These are phyloP conservation scores for Mortierella sp. DNA, from an alignment of 371 early-diverging fungal species.

Conservation along the genomic window DNA sequence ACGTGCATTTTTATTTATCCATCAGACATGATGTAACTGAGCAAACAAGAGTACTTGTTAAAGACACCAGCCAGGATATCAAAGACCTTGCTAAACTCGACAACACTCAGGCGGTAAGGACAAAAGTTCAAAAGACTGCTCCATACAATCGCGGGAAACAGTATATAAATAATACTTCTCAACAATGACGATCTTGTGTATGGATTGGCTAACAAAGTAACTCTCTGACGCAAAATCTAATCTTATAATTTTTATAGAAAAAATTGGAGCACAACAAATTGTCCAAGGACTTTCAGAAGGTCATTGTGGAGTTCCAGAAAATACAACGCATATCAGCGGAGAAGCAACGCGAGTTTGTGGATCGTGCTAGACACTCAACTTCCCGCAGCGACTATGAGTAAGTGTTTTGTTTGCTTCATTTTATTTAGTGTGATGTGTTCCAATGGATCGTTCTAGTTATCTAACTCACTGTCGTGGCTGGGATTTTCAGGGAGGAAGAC, in stretches of 20 bases:
- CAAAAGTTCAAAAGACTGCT: background rate
- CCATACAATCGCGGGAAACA: too few relatives aligned
- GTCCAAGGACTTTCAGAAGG: slow-evolving; percentile 93
- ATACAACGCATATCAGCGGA: slow-evolving; percentile 87
- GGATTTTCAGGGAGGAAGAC: slow-evolving; percentile 59
- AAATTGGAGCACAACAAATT: slow-evolving; percentile 86
- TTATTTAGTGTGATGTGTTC: background rate
- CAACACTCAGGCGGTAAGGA: slow-evolving; percentile 45
- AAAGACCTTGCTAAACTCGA: slow-evolving; percentile 72
- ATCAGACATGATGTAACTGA: slow-evolving; percentile 85
- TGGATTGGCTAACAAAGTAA: background rate
- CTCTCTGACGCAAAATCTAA: background rate
- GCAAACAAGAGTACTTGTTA: slow-evolving; percentile 84
- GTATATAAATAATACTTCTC: too few relatives aligned
- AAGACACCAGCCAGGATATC: slow-evolving; percentile 81
- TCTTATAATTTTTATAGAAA: slow-evolving; percentile 59
- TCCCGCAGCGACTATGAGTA: slow-evolving; percentile 55
- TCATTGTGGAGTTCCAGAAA: slow-evolving; percentile 88
- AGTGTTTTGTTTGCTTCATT: background rate
- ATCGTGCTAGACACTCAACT: slow-evolving; percentile 71
- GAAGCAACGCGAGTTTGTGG: slow-evolving; percentile 90
- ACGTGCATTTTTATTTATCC: background rate
- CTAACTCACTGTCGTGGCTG: background rate
- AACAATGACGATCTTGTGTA: background rate
- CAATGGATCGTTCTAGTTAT: background rate